A percentile compares a stretch with the other conserved stretches of the same genome.
phyloP scores from a whole-genome alignment of 164 flowering plant species.

The Vitis amurensis region DNA sequence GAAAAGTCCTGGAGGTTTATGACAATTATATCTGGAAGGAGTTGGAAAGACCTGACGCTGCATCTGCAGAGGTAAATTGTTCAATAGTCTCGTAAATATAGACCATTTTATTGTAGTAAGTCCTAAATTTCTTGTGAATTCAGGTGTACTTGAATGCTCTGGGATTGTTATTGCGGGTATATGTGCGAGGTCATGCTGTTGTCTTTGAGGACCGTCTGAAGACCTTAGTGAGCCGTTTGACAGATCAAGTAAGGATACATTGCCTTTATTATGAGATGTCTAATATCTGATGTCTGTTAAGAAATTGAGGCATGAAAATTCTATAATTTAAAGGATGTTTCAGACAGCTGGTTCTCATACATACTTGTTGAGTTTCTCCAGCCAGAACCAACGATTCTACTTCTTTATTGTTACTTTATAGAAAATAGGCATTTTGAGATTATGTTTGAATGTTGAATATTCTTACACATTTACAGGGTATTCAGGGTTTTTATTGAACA shows the following conservation, averaged over 20 bases:
- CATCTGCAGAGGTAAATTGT: slow-evolving; percentile 51
- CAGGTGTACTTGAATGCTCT: slow-evolving; percentile 87
- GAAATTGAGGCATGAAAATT: not conserved
- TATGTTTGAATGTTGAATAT: too few relatives aligned
- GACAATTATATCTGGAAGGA: slow-evolving; percentile 77
- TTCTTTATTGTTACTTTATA: too few relatives aligned
- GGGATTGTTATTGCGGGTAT: slow-evolving; percentile 68
- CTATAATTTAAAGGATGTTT: not conserved
- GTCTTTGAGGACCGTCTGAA: slow-evolving; percentile 58
- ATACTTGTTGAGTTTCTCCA: not conserved
- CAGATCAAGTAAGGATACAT: slow-evolving; percentile 60
- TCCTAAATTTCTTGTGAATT: slow-evolving; percentile 8
- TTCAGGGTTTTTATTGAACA: too few relatives aligned
- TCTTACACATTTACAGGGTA: too few relatives aligned
- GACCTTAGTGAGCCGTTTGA: slow-evolving; percentile 40
- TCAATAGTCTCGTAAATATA: not conserved
- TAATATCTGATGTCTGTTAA: not conserved
- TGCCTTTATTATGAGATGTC: not conserved
- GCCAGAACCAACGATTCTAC: not conserved
- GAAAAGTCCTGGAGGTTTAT: slow-evolving; percentile 62
- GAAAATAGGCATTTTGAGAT: too few relatives aligned
- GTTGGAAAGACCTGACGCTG: slow-evolving; percentile 66
- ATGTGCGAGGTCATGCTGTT: slow-evolving; percentile 52
- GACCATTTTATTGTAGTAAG: not conserved
- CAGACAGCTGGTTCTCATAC: not conserved